phyloP scores from a whole-genome alignment of 2,329 filamentous ascomycete genomes.

The Coleophoma eucalyptorum region DNA sequence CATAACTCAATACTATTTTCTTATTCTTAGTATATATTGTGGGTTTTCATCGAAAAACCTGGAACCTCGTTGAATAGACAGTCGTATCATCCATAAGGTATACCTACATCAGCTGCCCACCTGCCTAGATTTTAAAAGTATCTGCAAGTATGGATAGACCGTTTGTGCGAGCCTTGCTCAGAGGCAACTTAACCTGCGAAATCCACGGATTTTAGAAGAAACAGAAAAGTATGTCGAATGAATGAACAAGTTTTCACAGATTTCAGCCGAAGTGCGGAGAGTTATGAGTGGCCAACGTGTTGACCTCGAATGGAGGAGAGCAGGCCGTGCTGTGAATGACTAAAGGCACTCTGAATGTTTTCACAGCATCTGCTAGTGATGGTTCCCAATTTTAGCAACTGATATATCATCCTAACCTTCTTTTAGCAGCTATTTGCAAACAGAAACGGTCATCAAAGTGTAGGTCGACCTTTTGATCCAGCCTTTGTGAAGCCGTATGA shows the following conservation, averaged over 20 bases:
- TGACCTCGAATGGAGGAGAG: background rate
- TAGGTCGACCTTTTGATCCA: conserved; percentile 10
- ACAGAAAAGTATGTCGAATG: conserved; percentile 3
- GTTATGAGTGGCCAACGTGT: background rate
- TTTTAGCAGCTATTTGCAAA: conserved; percentile 13
- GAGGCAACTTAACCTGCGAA: background rate
- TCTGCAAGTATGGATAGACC: background rate
- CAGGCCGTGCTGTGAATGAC: background rate
- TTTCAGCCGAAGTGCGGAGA: conserved; percentile 1
- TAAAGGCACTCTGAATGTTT: conserved; percentile 10
- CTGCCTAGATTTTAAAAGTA: background rate
- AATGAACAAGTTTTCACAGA: conserved; percentile 1
- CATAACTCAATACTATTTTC: background rate
- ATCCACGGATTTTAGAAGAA: conserved; percentile 1
- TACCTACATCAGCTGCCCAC: conserved; percentile 4
- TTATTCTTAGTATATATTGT: background rate
- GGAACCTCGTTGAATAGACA: background rate
- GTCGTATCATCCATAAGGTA: background rate
- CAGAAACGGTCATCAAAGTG: conserved; percentile 15
- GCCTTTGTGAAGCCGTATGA: background rate
- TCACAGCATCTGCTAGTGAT: background rate
- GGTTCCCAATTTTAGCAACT: conserved; percentile 21
- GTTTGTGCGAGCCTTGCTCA: background rate
- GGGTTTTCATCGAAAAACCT: too few relatives aligned
- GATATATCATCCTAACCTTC: conserved; percentile 14